Evolutionary conservation across 2,329 filamentous ascomycete genomes (phyloP).

Genomic region (Cladosporium austrohemisphaericum): DNA sequence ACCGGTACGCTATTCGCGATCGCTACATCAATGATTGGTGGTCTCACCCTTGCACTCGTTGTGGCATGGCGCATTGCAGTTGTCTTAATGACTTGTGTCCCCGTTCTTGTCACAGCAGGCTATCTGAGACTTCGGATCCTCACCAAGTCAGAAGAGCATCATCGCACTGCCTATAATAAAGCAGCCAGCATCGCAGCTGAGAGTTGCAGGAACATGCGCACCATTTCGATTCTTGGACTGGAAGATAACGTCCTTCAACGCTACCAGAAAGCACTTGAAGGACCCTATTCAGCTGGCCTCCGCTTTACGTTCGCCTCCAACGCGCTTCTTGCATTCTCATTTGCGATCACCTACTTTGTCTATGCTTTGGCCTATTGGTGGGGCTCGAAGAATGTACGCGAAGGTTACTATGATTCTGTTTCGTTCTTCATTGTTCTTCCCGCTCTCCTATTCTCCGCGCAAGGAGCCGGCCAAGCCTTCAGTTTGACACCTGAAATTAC

Average conservation of each 20-base stretch:
- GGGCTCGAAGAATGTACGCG: slow-evolving; percentile 42
- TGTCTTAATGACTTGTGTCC: slow-evolving; percentile 47
- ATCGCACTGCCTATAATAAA: slow-evolving; percentile 61
- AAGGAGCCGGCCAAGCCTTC: slow-evolving; percentile 46
- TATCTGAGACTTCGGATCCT: slow-evolving; percentile 47
- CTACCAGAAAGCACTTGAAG: slow-evolving; percentile 37
- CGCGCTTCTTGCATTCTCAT: slow-evolving; percentile 41
- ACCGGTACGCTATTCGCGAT: slow-evolving; percentile 50
- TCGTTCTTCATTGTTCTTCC: slow-evolving; percentile 47
- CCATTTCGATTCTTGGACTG: slow-evolving; percentile 46
- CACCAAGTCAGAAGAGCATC: slow-evolving; percentile 58
- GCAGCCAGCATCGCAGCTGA: slow-evolving; percentile 65
- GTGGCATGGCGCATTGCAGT: slow-evolving; percentile 52
- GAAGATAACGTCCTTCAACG: slow-evolving; percentile 38
- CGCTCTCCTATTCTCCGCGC: slow-evolving; percentile 45
- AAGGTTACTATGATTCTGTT: slow-evolving; percentile 39
- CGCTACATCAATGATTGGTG: slow-evolving; percentile 44
- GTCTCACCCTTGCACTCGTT: slow-evolving; percentile 46
- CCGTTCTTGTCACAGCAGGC: slow-evolving; percentile 43
- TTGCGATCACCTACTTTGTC: slow-evolving; percentile 46
- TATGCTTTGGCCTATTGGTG: slow-evolving; percentile 50
- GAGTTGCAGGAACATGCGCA: slow-evolving; percentile 63
- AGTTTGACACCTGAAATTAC: slow-evolving; percentile 45
- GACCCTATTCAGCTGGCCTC: slow-evolving; percentile 39
- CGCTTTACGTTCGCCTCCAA: slow-evolving; percentile 41